Percentiles rank a stretch among this genome's conserved stretches.
These are phyloP conservation scores for Agrocybe praecox DNA, from an alignment of 768 basidiomycete genomes.

Conservation along the genomic window DNA sequence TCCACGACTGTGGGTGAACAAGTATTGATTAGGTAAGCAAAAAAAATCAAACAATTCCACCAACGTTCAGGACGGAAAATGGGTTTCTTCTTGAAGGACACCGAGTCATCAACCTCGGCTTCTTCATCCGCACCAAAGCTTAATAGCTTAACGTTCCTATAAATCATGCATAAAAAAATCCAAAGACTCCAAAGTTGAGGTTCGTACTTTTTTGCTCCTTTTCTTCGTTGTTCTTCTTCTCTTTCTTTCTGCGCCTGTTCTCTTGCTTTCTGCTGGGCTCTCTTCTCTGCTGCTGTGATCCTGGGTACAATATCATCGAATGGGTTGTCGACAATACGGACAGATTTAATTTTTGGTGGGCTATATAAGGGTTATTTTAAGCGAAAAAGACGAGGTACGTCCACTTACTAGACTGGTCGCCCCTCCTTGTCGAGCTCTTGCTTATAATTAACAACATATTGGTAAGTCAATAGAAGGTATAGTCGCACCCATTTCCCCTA, in stretches of 20 bases:
- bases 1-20: constrained; percentile 34
- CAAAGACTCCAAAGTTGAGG: constrained; percentile 20
- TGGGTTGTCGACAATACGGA: constrained; percentile 90
- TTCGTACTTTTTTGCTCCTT: constrained; percentile 83
- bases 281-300: constrained; percentile 92
- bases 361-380: constrained; percentile 36
- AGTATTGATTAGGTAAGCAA: constrained; percentile 3
- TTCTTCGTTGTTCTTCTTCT: constrained; percentile 72
- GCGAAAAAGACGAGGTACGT: neutral
- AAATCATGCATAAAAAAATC: neutral
- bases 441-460: constrained; percentile 3
- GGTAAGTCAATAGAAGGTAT: neutral
- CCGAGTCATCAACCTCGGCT: constrained; percentile 58
- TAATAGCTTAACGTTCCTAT: constrained; percentile 84
- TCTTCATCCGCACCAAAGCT: constrained; percentile 83
- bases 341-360: constrained; percentile 87
- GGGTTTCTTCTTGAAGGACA: constrained; percentile 72
- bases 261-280: constrained; percentile 79
- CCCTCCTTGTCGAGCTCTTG: constrained; percentile 75
- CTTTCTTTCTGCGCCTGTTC: constrained; percentile 75
- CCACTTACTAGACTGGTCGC: constrained; percentile 77
- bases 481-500: constrained; percentile 80
- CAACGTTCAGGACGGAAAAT: constrained; percentile 84
- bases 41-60: constrained; percentile 28
- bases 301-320: constrained; percentile 95